These are phyloP conservation scores for Heterobasidion annosum DNA, from an alignment of 1,284 basidiomycete species.

Conservation along the genomic window DNA sequence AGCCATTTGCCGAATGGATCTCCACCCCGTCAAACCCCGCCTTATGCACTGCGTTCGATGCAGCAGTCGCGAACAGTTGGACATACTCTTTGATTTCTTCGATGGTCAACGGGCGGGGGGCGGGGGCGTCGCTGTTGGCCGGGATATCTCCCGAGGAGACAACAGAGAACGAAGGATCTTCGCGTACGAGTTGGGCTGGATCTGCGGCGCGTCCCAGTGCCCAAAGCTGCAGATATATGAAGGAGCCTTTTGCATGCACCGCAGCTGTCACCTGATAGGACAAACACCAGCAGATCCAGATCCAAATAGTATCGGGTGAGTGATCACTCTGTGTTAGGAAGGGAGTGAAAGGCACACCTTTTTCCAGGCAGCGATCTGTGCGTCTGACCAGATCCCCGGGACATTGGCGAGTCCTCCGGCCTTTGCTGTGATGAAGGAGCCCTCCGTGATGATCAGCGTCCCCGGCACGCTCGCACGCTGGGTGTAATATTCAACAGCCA, in stretches of 20 bases:
- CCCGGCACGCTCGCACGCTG: slow-evolving; percentile 34
- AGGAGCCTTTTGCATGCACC: slow-evolving; percentile 23
- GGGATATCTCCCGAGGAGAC: slow-evolving; percentile 31
- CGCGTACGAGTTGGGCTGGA: slow-evolving; percentile 17
- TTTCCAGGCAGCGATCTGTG: slow-evolving; percentile 38
- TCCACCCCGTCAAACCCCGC: slow-evolving; percentile 42
- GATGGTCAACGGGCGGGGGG: slow-evolving; percentile 17
- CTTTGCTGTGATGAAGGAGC: slow-evolving; percentile 27
- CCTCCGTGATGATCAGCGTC: slow-evolving; percentile 40
- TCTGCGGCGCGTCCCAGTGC: slow-evolving; percentile 31
- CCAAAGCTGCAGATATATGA: slow-evolving; percentile 39
- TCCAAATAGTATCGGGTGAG: neutral
- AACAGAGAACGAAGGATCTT: slow-evolving; percentile 19
- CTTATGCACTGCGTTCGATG: slow-evolving; percentile 26
- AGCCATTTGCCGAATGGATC: slow-evolving; percentile 23
- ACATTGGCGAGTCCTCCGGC: slow-evolving; percentile 26
- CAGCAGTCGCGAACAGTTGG: slow-evolving; percentile 25
- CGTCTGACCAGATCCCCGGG: slow-evolving; percentile 34
- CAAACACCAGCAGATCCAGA: neutral
- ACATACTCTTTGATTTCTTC: slow-evolving; percentile 35
- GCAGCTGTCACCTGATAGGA: slow-evolving; percentile 11
- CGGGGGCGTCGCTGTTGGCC: slow-evolving; percentile 23
- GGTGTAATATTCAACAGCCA: slow-evolving; percentile 33
- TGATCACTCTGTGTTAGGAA: neutral
- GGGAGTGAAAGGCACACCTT: slow-evolving; percentile 18